phyloP scores from a whole-genome alignment of 805 yeast species.

The Metschnikowia matae region DNA sequence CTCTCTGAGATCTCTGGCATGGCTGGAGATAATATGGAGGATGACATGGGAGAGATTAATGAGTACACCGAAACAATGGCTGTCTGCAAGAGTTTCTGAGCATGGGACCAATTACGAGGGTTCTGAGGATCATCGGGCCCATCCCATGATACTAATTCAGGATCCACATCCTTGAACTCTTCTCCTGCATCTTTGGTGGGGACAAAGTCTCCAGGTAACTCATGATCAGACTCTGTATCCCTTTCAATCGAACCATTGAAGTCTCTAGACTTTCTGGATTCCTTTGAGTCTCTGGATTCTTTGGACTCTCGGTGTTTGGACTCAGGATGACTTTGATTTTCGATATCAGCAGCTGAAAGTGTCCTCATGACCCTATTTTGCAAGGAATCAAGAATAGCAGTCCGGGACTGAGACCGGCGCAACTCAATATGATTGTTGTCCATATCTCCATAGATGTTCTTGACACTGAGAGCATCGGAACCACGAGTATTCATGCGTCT shows the following conservation, averaged over 20 bases:
- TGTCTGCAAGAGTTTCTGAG: conserved; percentile 41
- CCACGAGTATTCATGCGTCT: conserved; percentile 7
- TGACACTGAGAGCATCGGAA: conserved; percentile 24
- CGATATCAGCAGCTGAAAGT: conserved; percentile 17
- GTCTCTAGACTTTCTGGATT: no score
- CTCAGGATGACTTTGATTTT: conserved; percentile 5
- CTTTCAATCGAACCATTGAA: neutral
- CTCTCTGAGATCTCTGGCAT: conserved; percentile 43
- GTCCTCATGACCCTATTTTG: conserved; percentile 23
- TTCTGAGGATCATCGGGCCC: conserved; percentile 55
- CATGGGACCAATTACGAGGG: conserved; percentile 59
- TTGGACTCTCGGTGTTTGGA: no score
- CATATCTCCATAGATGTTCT: conserved; percentile 40
- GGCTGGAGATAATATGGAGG: conserved; percentile 62
- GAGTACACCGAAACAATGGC: conserved; percentile 51
- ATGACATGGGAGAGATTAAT: conserved; percentile 56
- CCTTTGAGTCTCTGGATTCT: no score
- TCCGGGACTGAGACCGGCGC: conserved; percentile 41
- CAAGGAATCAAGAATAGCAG: conserved; percentile 39
- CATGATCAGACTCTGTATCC: conserved; percentile 4
- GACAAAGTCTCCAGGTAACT: conserved; percentile 27
- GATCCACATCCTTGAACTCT: conserved; percentile 53
- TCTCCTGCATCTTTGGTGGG: conserved; percentile 44
- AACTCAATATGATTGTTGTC: conserved; percentile 34
- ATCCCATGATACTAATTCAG: conserved; percentile 67